Percentiles rank a stretch among this genome's conserved stretches.
These are phyloP conservation scores for Botrytis medusae DNA, from an alignment of 2,329 filamentous ascomycete genomes.

Conservation along the genomic window DNA sequence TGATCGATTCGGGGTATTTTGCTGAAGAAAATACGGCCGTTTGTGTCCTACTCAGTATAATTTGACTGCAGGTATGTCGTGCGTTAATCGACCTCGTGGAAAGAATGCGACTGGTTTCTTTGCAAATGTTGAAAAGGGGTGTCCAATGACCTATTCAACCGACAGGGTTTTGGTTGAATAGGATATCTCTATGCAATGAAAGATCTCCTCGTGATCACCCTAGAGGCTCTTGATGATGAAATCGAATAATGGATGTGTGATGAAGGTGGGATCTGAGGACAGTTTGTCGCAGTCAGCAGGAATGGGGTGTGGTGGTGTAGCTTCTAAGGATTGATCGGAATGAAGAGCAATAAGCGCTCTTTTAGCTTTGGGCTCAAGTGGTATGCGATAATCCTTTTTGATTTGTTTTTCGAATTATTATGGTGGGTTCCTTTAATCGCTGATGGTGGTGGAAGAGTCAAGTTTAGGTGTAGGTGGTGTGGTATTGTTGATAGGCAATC, in stretches of 20 bases:
- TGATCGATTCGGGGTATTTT: constrained; percentile 20
- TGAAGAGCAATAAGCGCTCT: background rate
- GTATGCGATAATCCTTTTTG: constrained; percentile 10
- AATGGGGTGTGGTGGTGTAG: constrained; percentile 21
- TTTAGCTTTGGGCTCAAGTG: background rate
- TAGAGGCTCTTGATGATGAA: constrained; percentile 22
- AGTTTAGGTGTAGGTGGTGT: background rate
- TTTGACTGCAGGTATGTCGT: constrained; percentile 38
- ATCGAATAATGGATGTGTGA: constrained; percentile 27
- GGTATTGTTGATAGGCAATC: constrained; percentile 11
- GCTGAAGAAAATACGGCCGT: constrained; percentile 21
- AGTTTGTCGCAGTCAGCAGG: constrained; percentile 18
- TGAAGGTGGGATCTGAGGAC: constrained; percentile 27
- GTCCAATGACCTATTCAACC: constrained; percentile 39
- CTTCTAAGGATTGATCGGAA: constrained; percentile 8
- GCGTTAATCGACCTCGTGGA: constrained; percentile 35
- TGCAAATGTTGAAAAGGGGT: constrained; percentile 31
- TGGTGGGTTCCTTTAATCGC: constrained; percentile 5
- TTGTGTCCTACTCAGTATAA: constrained; percentile 24
- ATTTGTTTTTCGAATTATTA: background rate
- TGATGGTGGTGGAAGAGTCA: constrained; percentile 16
- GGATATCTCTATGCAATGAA: background rate
- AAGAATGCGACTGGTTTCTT: constrained; percentile 34
- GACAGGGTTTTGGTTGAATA: constrained; percentile 27
- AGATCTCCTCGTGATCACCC: constrained; percentile 34